Evolutionary conservation across 108 stramenopile genomes (phyloP).

Genomic region (Skeletonema marinoi): DNA sequence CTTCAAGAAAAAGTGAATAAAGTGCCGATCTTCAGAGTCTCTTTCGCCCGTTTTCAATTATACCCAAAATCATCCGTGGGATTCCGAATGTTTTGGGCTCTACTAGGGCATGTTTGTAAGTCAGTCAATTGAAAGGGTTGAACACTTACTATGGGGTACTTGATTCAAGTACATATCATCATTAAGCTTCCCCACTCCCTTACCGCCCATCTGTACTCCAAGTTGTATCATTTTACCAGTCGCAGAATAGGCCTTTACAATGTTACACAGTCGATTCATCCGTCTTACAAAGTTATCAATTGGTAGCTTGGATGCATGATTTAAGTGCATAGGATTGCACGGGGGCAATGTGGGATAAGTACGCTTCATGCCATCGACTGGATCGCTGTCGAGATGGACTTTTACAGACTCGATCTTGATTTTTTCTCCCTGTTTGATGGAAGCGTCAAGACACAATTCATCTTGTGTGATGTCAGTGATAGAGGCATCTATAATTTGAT

Average conservation of each 20-base stretch:
- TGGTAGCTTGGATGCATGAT: constrained; percentile 34
- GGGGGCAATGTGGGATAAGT: constrained; percentile 37
- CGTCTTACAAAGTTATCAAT: constrained; percentile 77
- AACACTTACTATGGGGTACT: constrained; percentile 76
- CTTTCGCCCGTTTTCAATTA: background rate
- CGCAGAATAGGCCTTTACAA: constrained; percentile 62
- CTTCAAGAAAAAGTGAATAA: constrained; percentile 55
- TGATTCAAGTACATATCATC: constrained; percentile 78
- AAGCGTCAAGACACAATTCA: constrained; percentile 29
- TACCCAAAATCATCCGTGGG: constrained; percentile 28
- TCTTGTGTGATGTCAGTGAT: constrained; percentile 51
- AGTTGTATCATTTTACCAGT: constrained; percentile 86
- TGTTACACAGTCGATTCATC: constrained; percentile 71
- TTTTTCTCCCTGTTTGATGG: constrained; percentile 38
- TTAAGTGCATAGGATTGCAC: constrained; percentile 39
- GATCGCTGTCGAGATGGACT: constrained; percentile 45
- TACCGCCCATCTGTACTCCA: constrained; percentile 75
- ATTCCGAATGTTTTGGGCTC: constrained; percentile 32
- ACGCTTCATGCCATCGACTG: constrained; percentile 29
- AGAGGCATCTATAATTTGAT: constrained; percentile 53
- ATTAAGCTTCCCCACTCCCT: constrained; percentile 45
- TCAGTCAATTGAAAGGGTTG: background rate
- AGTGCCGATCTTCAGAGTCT: constrained; percentile 42
- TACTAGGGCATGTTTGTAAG: constrained; percentile 29
- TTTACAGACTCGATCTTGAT: constrained; percentile 27